Evolutionary conservation across 2,329 filamentous ascomycete genomes (phyloP).

Genomic region (Thelonectria blattea): DNA sequence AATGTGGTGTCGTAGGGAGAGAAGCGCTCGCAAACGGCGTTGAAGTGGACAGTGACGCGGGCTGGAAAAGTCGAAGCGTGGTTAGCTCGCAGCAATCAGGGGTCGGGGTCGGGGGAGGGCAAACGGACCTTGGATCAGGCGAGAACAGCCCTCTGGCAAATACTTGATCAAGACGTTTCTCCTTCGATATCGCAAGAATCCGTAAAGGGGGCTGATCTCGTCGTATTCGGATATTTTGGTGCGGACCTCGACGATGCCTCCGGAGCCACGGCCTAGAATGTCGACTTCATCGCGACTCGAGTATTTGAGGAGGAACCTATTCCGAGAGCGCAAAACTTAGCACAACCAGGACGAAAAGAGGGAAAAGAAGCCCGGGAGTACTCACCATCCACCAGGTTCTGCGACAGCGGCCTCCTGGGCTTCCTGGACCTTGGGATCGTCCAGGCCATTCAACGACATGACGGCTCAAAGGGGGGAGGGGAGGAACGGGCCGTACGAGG

Average conservation of each 20-base stretch:
- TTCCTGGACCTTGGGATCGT: constrained; percentile 79
- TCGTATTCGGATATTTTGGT: constrained; percentile 78
- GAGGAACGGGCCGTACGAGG: constrained; percentile 9
- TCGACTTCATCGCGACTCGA: constrained; percentile 85
- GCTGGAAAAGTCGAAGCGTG: constrained; percentile 56
- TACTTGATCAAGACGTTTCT: constrained; percentile 93
- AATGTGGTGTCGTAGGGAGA: constrained; percentile 87
- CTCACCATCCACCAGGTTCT: constrained; percentile 95
- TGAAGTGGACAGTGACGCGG: constrained; percentile 78
- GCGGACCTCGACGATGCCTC: constrained; percentile 84
- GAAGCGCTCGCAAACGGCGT: constrained; percentile 72
- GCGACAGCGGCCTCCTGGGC: constrained; percentile 80
- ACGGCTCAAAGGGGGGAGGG: constrained; percentile 30
- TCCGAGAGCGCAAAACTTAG: constrained; percentile 29
- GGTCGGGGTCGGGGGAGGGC: constrained; percentile 1
- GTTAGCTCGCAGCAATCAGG: constrained; percentile 26
- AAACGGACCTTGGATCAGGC: constrained; percentile 84
- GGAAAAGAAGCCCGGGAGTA: background rate
- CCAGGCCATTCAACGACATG: constrained; percentile 97
- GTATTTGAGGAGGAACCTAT: constrained; percentile 95
- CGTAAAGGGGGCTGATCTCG: constrained; percentile 88
- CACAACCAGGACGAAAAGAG: background rate
- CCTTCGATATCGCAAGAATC: constrained; percentile 86
- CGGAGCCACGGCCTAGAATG: constrained; percentile 75
- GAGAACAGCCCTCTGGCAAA: constrained; percentile 86